These are phyloP conservation scores for Solanum gandarillasii DNA, from an alignment of 257 asterid species.

Conservation along the genomic window DNA sequence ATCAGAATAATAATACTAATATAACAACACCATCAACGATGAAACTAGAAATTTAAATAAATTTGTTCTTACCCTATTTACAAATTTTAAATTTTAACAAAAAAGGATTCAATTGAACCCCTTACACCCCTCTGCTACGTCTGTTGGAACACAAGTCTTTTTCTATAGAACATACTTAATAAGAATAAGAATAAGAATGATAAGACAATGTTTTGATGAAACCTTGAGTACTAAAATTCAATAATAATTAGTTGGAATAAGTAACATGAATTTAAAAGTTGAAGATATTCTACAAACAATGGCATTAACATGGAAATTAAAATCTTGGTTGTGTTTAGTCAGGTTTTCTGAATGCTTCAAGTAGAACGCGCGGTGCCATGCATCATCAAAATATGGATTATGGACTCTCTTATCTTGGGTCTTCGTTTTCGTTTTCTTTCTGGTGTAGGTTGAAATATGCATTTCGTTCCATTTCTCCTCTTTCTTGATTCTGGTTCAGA, in stretches of 20 bases:
- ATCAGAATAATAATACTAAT: not conserved
- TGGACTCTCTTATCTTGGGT: not conserved
- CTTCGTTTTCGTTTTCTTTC: not conserved
- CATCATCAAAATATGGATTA: not conserved
- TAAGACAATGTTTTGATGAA: not conserved
- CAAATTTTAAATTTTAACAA: not conserved
- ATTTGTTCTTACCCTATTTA: not conserved
- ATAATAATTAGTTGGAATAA: not conserved
- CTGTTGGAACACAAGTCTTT: not conserved
- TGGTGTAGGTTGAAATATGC: not conserved
- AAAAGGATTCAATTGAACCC: not conserved
- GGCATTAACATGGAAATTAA: not conserved
- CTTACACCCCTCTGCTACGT: not conserved
- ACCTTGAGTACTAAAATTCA: not conserved
- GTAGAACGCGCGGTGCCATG: not conserved
- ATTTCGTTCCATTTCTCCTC: not conserved
- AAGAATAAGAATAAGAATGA: not conserved
- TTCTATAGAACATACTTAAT: not conserved
- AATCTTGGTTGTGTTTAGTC: not conserved
- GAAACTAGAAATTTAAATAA: not conserved
- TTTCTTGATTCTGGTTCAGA: not conserved
- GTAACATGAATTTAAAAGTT: not conserved
- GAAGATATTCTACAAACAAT: not conserved
- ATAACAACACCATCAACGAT: not conserved
- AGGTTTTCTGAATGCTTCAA: not conserved